phyloP scores from a whole-genome alignment of 805 yeast genomes.

The Suhomyces vadensis region DNA sequence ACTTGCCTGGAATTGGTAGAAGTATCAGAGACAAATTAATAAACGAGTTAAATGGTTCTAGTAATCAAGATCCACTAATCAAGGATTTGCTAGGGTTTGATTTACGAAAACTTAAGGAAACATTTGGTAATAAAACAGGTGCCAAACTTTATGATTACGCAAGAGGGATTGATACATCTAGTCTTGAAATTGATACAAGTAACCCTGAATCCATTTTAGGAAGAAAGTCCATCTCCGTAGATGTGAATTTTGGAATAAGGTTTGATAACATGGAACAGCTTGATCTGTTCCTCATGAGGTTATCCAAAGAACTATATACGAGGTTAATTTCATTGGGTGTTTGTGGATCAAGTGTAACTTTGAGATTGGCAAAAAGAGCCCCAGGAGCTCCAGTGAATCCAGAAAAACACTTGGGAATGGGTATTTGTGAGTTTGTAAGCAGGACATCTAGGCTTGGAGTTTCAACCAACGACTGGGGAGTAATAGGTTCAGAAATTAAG shows the following conservation, averaged over 20 bases:
- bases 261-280: slow-evolving; percentile 62
- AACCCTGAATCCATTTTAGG: slow-evolving; percentile 48
- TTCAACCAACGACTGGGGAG: slow-evolving; percentile 59
- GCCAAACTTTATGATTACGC: slow-evolving; percentile 57
- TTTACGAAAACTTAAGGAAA: slow-evolving; percentile 35
- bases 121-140: slow-evolving; percentile 74
- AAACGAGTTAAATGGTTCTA: slow-evolving; percentile 23
- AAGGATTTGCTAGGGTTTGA: slow-evolving; percentile 39
- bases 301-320: slow-evolving; percentile 58
- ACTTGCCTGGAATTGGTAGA: slow-evolving; percentile 65
- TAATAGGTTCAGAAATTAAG: slow-evolving; percentile 60
- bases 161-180: slow-evolving; percentile 67
- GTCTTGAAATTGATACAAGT: slow-evolving; percentile 51
- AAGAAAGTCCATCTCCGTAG: slow-evolving; percentile 81
- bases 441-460: slow-evolving; percentile 61
- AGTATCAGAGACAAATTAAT: slow-evolving; percentile 50
- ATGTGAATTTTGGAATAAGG: slow-evolving; percentile 88
- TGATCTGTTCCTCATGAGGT: slow-evolving; percentile 57
- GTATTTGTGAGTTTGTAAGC: slow-evolving; percentile 65
- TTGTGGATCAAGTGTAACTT: slow-evolving; percentile 57
- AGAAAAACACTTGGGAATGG: slow-evolving; percentile 82
- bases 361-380: slow-evolving; percentile 67
- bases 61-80: slow-evolving; percentile 29
- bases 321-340: slow-evolving; percentile 51
- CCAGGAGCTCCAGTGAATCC: slow-evolving; percentile 72